phyloP scores from a whole-genome alignment of 768 basidiomycete species.

The Mycena maculata region DNA sequence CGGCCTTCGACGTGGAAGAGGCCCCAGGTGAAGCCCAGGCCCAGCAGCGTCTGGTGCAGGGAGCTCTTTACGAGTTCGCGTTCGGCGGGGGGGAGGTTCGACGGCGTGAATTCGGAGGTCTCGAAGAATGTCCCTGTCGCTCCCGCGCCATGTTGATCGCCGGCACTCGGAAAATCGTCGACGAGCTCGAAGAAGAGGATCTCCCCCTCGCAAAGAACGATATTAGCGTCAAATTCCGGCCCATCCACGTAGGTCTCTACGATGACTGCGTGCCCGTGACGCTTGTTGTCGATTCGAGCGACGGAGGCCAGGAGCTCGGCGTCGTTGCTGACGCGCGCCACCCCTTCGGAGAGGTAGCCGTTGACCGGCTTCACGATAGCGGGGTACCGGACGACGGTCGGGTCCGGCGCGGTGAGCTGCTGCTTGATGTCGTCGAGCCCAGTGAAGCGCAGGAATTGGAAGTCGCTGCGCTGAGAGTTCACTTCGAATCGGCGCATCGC shows the following conservation, averaged over 20 bases:
- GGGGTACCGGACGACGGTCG: slow-evolving; percentile 6
- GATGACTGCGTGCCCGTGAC: slow-evolving; percentile 21
- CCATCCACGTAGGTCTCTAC: slow-evolving; percentile 30
- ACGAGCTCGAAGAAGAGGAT: slow-evolving; percentile 25
- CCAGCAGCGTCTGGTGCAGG: slow-evolving; percentile 17
- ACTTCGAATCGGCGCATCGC: slow-evolving; percentile 24
- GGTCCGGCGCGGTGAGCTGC: not conserved
- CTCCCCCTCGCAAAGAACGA: slow-evolving; percentile 23
- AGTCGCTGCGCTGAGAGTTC: slow-evolving; percentile 20
- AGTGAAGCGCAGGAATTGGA: slow-evolving; percentile 17
- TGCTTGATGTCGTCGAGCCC: slow-evolving; percentile 8
- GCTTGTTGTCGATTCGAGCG: slow-evolving; percentile 19
- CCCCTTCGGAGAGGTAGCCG: slow-evolving; percentile 30
- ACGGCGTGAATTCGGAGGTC: slow-evolving; percentile 30
- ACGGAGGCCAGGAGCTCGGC: slow-evolving; percentile 24
- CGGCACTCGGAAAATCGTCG: slow-evolving; percentile 28
- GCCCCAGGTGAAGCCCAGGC: slow-evolving; percentile 26
- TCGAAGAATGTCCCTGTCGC: slow-evolving; percentile 26
- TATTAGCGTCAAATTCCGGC: slow-evolving; percentile 29
- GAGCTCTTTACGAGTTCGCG: slow-evolving; percentile 17
- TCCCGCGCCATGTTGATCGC: slow-evolving; percentile 10
- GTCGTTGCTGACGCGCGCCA: slow-evolving; percentile 20
- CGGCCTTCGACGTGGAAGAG: slow-evolving; percentile 30
- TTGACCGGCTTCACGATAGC: slow-evolving; percentile 27
- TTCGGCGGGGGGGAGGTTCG: slow-evolving; percentile 7